Percentiles rank a stretch among this genome's conserved stretches.
These are phyloP conservation scores for Knoxia roxburghii DNA, from an alignment of 257 asterid species.

Conservation along the genomic window DNA sequence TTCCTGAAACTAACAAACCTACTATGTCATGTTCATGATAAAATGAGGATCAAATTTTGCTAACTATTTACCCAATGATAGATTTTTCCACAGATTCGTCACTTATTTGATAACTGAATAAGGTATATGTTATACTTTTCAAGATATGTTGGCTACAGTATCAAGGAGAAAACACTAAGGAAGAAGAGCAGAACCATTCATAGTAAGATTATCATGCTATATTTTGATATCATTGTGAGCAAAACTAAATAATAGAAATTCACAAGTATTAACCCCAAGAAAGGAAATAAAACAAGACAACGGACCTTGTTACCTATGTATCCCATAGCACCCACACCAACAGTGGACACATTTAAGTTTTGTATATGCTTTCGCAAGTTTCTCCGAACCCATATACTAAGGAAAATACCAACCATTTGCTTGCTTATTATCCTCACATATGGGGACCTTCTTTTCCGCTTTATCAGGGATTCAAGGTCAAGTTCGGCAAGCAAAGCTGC, in stretches of 20 bases:
- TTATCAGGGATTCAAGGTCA: conserved; percentile 68
- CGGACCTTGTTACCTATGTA: conserved; percentile 93
- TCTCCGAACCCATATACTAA: conserved; percentile 88
- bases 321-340: conserved; percentile 98
- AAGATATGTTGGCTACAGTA: neutral
- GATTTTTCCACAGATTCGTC: neutral
- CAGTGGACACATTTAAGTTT: conserved; percentile 69
- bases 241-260: neutral
- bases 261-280: neutral
- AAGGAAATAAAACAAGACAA: conserved; percentile 19
- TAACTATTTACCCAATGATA: neutral
- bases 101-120: neutral
- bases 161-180: neutral
- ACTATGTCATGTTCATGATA: neutral
- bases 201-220: neutral
- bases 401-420: conserved; percentile 91
- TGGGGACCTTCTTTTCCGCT: conserved; percentile 66
- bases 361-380: conserved; percentile 77
- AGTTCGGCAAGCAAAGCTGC: conserved; percentile 45
- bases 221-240: neutral
- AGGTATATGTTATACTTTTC: neutral
- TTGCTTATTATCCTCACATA: conserved; percentile 90
- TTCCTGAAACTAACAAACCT: neutral
- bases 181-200: neutral
- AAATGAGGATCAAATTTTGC: neutral